A percentile compares a stretch with the other conserved stretches of the same genome.
These are phyloP conservation scores for Polytrichum formosum DNA, from an alignment of 225 moss, liverwort and hornwort species.

Conservation along the genomic window DNA sequence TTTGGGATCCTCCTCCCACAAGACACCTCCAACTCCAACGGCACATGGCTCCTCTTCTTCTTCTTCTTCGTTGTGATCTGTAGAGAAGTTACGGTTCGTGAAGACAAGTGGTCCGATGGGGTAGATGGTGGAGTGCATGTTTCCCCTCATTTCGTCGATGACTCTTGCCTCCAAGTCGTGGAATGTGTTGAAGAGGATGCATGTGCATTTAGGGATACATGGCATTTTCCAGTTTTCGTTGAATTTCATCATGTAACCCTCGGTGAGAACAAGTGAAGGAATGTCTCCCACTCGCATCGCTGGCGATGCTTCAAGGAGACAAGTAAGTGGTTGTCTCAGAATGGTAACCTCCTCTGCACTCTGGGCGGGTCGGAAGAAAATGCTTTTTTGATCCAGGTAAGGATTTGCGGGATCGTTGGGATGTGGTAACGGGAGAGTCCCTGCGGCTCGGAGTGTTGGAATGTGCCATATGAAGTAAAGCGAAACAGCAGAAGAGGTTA, in stretches of 20 bases:
- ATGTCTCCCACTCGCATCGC: constrained; percentile 23
- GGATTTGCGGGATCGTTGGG: constrained; percentile 8
- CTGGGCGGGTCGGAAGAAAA: neutral
- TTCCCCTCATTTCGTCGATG: neutral
- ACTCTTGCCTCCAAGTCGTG: constrained; percentile 20
- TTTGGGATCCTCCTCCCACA: constrained; percentile 15
- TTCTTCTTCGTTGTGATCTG: no score
- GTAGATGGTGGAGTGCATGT: neutral
- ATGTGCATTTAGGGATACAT: neutral
- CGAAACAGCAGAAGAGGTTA: constrained; percentile 22
- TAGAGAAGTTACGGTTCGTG: no score
- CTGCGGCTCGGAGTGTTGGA: neutral
- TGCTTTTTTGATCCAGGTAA: neutral
- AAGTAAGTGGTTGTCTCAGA: neutral
- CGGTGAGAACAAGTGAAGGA: constrained; percentile 7
- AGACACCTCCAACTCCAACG: neutral
- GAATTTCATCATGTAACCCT: neutral
- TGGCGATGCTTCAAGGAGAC: constrained; percentile 11
- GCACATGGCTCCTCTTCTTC: neutral
- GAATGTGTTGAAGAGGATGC: constrained; percentile 15
- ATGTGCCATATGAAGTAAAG: constrained; percentile 5
- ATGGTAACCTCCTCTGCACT: constrained; percentile 10
- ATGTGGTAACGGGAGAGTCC: constrained; percentile 25
- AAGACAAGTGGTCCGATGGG: constrained; percentile 9
- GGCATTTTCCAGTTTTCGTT: neutral